Evolutionary conservation across 1,284 basidiomycete genomes (phyloP), one percentile per base, ranked within the genome.

Genomic region (Ustilago tritici): DNA sequence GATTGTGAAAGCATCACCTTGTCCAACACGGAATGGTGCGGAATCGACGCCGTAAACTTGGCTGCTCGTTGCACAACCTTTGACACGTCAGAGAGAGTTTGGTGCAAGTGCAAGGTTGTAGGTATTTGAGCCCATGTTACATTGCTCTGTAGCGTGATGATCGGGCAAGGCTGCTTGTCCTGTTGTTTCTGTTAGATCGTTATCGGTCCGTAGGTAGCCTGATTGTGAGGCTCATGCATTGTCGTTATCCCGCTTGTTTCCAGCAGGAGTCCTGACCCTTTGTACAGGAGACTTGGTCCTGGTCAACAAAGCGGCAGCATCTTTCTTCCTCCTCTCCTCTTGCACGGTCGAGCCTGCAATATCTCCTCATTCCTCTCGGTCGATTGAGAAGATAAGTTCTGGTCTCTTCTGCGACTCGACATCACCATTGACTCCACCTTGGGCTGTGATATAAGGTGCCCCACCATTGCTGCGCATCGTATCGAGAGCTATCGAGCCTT

Each of bases 341-440:
- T 71, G 65, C 5, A 65, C 73, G 2, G 58, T 35, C 0, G 61
- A 61, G 2, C 65, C 74, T 0, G 61, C 74, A 50, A 68, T 56
- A 52, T 76, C 74, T 2, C 62, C 63, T 0, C 15, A n/a, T n/a
- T 70, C 75, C 9, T 47, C 59, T 14, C 69, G 70, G 40, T 77
- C 75, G 38, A 77, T 70, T 4, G 61, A 54, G 47, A 77, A 77
- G 38, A 77, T 66, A 17, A 77, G 66, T 12, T 77, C 76, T n/a
- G 65, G 70, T n/a, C 43, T 38, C 61, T 77, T 77, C 46, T 76
- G 74, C 6, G 57, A 59, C 32, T 76, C 74, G 0, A 68, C 68
- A 53, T 76, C 75, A 23, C 67, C 75, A 9, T 56, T 53, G 6
- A 62, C 31, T 32, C 69, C 74, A 15, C 69, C 74, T n/a, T 71